Evolutionary conservation across 2,329 filamentous ascomycete species (phyloP), one percentile per base, ranked within the genome.

Genomic region (Teratosphaeriaceae sp.): DNA sequence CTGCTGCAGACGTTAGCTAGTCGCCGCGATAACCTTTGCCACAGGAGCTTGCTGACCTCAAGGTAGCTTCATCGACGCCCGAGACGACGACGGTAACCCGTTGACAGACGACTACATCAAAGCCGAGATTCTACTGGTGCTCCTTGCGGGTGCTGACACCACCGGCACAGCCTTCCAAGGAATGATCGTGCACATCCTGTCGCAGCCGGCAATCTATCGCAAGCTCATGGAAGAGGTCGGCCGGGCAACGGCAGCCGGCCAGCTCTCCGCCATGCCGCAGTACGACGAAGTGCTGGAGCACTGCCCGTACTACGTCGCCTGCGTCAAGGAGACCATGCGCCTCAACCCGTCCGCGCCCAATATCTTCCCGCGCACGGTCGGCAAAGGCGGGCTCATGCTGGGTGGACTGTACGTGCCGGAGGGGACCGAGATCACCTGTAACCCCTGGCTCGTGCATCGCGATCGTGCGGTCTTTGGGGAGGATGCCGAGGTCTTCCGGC

Each of bases 51-150:
- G 18, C 39, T 42, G 26, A 37, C 16, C 6, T 11, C 7, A n/a
- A 18, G 21, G 22, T 34, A 52, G 54, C 4, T 66, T 68, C 47
- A 51, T 68, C 35, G 59, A 67, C 42, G 64, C 64, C 4, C 50
- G 62, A 11, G 56, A 57, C 18, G 57, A 62, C 9, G 54, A 65
- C 0, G 70, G 67, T 12, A 60, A 71, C 43, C 70, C 71, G 1
- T 58, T 76, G 0, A 64, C 71, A 21, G 59, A 72, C 40, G 68
- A 74, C 3, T 73, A 73, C 49, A 70, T 76, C 60, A 73, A 71
- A 50, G 71, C 73, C 1, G 74, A 78, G 52, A 68, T 75, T 19
- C 60, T 76, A 2, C 64, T 76, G 0, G 69, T 76, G 3, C 61
- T 69, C 33, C 53, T 60, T 18, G 67, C 66, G 7, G 29, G 29